Evolutionary conservation across 768 basidiomycete genomes (phyloP), one percentile per base, ranked within the genome.

Genomic region (Lactarius indigo): DNA sequence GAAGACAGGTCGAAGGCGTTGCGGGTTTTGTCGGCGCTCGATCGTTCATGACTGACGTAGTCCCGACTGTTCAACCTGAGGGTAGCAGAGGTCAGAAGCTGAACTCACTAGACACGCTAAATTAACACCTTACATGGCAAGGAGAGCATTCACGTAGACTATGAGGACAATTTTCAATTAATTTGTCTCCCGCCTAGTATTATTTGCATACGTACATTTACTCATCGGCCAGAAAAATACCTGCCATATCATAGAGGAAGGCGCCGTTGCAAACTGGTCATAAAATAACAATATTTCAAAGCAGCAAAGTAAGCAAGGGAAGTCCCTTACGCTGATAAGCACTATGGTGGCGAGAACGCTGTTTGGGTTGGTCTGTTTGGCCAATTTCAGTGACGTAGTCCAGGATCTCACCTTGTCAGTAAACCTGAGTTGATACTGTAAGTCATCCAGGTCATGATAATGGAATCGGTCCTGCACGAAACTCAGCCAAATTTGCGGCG

Each of bases 101-200:
- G 28, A 33, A 47, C 28, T 41, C 41, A 10, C 2, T 12, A 20
- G 57, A 15, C 13, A 12, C n/a, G 23, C 44, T 7, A 37, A 13
- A 35, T 60, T 8, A 15, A 26, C 50, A 75, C 76, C n/a, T 75
- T 75, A 84, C 83, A 82, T 78, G 52, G 82, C 82, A 23, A 85
- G 73, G 30, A 82, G 71, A 1, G 82, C 83, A 68, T 84, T 85
- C 26, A 84, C 82, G 66, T 85, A 83, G 68, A 81, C 82, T 84
- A 63, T 41, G n/a, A 57, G 59, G 63, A 42, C 20, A n/a, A 35
- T 15, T n/a, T 26, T 69, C 58, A 56, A 26, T 60, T 17, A 20
- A 56, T 42, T 42, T n/a, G 10, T 10, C 20, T 5, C 12, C 23
- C 18, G 12, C 18, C 9, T 20, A 17, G 26, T 7, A 56, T 30